Percentiles rank a stretch among this genome's conserved stretches.
phyloP scores from a whole-genome alignment of 371 early-diverging fungal species.

The Haplosporangium sp. region DNA sequence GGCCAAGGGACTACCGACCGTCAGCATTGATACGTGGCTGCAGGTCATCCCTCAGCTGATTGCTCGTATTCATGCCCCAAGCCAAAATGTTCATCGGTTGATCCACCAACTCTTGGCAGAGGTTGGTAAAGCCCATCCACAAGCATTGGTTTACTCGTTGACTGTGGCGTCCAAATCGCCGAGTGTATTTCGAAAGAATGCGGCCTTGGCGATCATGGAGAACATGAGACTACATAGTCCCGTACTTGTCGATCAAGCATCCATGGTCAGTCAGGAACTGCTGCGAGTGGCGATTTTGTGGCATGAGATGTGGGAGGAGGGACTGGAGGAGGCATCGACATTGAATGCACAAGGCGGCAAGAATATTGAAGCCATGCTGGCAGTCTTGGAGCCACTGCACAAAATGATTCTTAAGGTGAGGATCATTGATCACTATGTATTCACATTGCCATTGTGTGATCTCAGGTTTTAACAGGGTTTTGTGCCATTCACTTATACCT shows the following conservation, averaged over 20 bases:
- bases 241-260: constrained; percentile 90
- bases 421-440: neutral
- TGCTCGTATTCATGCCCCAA: constrained; percentile 93
- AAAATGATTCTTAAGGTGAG: constrained; percentile 79
- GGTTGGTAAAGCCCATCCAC: constrained; percentile 96
- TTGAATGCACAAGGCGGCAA: constrained; percentile 82
- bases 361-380: constrained; percentile 93
- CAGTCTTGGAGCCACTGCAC: constrained; percentile 89
- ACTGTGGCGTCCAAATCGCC: constrained; percentile 97
- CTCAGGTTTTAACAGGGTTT: neutral
- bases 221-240: constrained; percentile 89
- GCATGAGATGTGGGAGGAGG: constrained; percentile 99
- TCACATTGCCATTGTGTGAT: neutral
- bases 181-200: constrained; percentile 76
- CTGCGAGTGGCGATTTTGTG: constrained; percentile 96
- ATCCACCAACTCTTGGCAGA: constrained; percentile 92
- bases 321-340: constrained; percentile 90
- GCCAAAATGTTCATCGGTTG: constrained; percentile 82
- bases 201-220: constrained; percentile 93
- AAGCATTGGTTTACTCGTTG: constrained; percentile 95
- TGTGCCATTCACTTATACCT: neutral
- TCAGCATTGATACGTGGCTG: constrained; percentile 97
- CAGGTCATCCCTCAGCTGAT: constrained; percentile 98
- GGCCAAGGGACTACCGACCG: constrained; percentile 85
- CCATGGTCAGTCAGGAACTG: constrained; percentile 95